Percentiles rank a stretch among this genome's conserved stretches.
Evolutionary conservation across 2,329 filamentous ascomycete species (phyloP).

Genomic region (Fusarium domesticum): DNA sequence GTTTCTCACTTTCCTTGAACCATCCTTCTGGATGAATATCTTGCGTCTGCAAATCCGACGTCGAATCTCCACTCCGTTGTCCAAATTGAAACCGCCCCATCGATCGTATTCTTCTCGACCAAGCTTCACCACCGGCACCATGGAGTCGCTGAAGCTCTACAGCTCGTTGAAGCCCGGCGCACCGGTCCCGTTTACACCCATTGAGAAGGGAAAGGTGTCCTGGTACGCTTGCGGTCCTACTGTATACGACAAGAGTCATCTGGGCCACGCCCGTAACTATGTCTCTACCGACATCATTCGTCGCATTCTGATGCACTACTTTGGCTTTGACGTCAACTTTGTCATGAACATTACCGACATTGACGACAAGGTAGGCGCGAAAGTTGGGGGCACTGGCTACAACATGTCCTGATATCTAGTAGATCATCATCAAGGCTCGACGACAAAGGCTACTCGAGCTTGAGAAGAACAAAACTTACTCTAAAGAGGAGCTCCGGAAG

Average conservation of each 20-base stretch:
- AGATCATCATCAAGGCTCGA: slow-evolving; percentile 63
- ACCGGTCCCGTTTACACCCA: slow-evolving; percentile 71
- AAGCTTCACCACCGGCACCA: slow-evolving; percentile 30
- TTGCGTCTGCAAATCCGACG: slow-evolving; percentile 32
- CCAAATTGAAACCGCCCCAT: slow-evolving; percentile 23
- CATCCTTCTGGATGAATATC: slow-evolving; percentile 36
- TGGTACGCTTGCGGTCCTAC: slow-evolving; percentile 93
- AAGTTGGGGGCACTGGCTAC: not conserved
- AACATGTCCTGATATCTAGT: slow-evolving; percentile 17
- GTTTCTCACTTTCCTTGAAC: slow-evolving; percentile 18
- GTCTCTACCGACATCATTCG: slow-evolving; percentile 86
- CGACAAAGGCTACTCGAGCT: slow-evolving; percentile 79
- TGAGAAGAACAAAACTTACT: slow-evolving; percentile 66
- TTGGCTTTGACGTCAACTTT: slow-evolving; percentile 77
- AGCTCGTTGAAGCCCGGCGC: slow-evolving; percentile 72
- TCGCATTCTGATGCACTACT: slow-evolving; percentile 78
- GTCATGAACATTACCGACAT: slow-evolving; percentile 93
- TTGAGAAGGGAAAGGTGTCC: slow-evolving; percentile 67
- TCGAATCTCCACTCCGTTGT: slow-evolving; percentile 28
- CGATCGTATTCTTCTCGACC: slow-evolving; percentile 35
- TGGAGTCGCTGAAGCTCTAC: slow-evolving; percentile 67
- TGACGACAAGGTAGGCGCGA: slow-evolving; percentile 61
- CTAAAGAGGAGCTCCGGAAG: slow-evolving; percentile 44
- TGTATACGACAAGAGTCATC: slow-evolving; percentile 76
- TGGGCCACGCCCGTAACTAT: slow-evolving; percentile 86